These are phyloP conservation scores for Ophiostoma piceae DNA, from an alignment of 2,329 filamentous ascomycete genomes.

Conservation along the genomic window DNA sequence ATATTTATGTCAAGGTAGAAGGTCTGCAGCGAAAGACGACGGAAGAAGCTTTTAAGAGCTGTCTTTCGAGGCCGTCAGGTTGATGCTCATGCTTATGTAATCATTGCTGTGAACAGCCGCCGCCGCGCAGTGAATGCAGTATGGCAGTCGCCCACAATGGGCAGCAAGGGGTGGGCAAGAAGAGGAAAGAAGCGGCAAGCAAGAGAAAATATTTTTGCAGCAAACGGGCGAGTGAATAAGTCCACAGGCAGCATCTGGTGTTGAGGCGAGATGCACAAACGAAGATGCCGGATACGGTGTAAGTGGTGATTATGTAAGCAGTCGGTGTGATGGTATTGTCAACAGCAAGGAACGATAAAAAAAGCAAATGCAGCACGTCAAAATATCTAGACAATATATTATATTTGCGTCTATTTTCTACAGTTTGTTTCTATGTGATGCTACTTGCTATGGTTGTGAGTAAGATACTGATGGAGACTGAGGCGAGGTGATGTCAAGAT, in stretches of 20 bases:
- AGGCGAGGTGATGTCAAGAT: too few species aligned
- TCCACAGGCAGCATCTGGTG: background rate
- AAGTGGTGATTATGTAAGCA: background rate
- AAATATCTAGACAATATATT: too few species aligned
- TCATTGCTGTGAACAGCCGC: background rate
- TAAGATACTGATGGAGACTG: too few species aligned
- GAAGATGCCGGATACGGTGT: constrained; percentile 7
- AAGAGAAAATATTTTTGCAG: too few species aligned
- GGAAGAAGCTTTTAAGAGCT: background rate
- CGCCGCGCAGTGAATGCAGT: background rate
- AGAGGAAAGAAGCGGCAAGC: too few species aligned
- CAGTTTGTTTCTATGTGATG: too few species aligned
- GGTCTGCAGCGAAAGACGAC: too few species aligned
- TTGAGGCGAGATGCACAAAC: background rate
- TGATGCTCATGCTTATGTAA: background rate
- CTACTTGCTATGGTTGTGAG: too few species aligned
- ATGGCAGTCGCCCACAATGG: background rate
- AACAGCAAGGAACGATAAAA: too few species aligned
- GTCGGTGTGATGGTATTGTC: too few species aligned
- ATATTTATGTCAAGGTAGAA: background rate
- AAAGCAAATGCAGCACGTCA: too few species aligned
- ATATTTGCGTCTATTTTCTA: too few species aligned
- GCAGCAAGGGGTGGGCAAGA: background rate
- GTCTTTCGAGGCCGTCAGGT: background rate
- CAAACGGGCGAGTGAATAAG: background rate